phyloP scores from a whole-genome alignment of 2,329 filamentous ascomycete species.

The Aspergillus pseudoterreus region DNA sequence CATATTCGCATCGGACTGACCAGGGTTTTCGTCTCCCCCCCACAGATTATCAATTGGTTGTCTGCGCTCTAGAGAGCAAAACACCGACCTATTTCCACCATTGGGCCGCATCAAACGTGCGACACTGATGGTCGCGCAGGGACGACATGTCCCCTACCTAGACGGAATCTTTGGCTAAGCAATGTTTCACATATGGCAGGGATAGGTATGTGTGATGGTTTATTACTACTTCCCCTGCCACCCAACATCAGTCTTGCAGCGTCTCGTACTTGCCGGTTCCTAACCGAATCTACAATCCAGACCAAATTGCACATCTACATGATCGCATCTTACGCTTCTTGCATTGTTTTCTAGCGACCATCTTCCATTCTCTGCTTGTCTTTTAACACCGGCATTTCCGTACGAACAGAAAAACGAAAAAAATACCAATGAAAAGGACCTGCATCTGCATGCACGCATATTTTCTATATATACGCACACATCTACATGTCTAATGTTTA shows the following conservation, averaged over 20 bases:
- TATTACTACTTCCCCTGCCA: background rate
- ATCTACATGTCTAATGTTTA: background rate
- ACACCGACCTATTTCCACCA: background rate
- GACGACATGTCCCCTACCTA: background rate
- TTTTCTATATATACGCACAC: background rate
- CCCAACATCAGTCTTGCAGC: background rate
- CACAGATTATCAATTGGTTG: constrained; percentile 22
- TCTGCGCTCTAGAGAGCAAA: constrained; percentile 11
- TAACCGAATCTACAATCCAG: background rate
- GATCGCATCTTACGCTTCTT: background rate
- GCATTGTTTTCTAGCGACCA: background rate
- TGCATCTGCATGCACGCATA: background rate
- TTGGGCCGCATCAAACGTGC: background rate
- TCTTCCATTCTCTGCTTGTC: background rate
- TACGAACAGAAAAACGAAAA: background rate
- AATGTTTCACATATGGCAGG: background rate
- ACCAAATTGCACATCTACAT: background rate
- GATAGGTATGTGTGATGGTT: background rate
- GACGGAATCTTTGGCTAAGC: background rate
- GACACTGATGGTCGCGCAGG: background rate
- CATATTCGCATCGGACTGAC: constrained; percentile 2
- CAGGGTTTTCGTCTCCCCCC: background rate
- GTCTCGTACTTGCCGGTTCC: background rate
- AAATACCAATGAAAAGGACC: background rate
- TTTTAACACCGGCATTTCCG: background rate